Evolutionary conservation across 371 early-diverging fungal species (phyloP).

Genomic region (Capniomyces stellatus): DNA sequence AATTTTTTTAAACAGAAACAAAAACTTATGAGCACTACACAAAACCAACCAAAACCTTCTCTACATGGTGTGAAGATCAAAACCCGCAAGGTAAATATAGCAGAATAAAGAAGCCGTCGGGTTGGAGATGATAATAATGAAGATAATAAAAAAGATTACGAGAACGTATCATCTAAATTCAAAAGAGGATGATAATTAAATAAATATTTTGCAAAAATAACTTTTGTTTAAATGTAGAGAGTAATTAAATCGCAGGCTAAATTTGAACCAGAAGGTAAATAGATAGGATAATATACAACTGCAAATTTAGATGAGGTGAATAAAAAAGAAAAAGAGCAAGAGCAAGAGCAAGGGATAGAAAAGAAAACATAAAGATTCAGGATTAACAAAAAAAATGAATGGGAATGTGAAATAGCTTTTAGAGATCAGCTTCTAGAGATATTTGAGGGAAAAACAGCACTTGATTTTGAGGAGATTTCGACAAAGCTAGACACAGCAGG

Average conservation of each 20-base stretch:
- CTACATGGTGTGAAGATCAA: conserved; percentile 68
- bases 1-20: neutral
- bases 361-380: neutral
- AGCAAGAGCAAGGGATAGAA: neutral
- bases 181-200: neutral
- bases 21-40: conserved; percentile 32
- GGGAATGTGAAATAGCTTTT: conserved; percentile 41
- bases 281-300: too few species aligned
- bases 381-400: too few species aligned
- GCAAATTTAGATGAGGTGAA: neutral
- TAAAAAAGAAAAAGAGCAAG: neutral
- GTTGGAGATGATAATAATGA: neutral
- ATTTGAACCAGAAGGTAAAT: conserved; percentile 63
- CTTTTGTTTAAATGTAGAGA: conserved; percentile 28
- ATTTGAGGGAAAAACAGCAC: conserved; percentile 29
- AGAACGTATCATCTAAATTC: neutral
- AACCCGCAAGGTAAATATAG: conserved; percentile 40
- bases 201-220: neutral
- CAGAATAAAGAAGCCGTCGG: neutral
- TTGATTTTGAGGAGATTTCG: conserved; percentile 50
- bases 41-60: conserved; percentile 41
- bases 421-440: conserved; percentile 51
- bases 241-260: conserved; percentile 68
- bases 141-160: neutral
- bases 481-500: conserved; percentile 59